These are phyloP conservation scores for Phytophthora sansomeana DNA, from an alignment of 352 stramenopile species.

Conservation along the genomic window DNA sequence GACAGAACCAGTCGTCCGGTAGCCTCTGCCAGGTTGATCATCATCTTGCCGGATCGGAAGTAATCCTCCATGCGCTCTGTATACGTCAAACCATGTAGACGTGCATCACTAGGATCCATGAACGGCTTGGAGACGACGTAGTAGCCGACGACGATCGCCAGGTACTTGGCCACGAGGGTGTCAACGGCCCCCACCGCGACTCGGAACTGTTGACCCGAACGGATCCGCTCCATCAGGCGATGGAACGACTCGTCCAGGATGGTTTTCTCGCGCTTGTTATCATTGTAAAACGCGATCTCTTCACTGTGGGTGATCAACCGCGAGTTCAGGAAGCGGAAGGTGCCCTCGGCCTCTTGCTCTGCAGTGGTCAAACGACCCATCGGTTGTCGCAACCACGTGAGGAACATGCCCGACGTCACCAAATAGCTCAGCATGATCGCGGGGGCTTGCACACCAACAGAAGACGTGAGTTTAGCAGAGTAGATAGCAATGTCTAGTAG, in stretches of 20 bases:
- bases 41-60: slow-evolving; percentile 81
- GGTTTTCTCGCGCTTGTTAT: slow-evolving; percentile 76
- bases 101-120: slow-evolving; percentile 51
- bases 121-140: slow-evolving; percentile 71
- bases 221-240: slow-evolving; percentile 59
- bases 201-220: slow-evolving; percentile 77
- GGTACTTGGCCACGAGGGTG: slow-evolving; percentile 86
- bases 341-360: slow-evolving; percentile 79
- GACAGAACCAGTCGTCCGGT: slow-evolving; percentile 87
- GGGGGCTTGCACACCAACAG: slow-evolving; percentile 70
- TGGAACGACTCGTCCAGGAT: slow-evolving; percentile 72
- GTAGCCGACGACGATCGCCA: slow-evolving; percentile 83
- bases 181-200: slow-evolving; percentile 80
- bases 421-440: slow-evolving; percentile 72
- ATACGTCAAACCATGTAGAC: slow-evolving; percentile 55
- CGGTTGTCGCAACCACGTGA: slow-evolving; percentile 65
- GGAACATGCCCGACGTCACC: slow-evolving; percentile 61
- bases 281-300: slow-evolving; percentile 91
- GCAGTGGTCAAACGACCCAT: slow-evolving; percentile 76
- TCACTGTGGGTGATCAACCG: slow-evolving; percentile 85
- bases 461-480: slow-evolving; percentile 61
- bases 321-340: slow-evolving; percentile 86
- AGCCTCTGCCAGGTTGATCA: slow-evolving; percentile 81
- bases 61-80: slow-evolving; percentile 80
- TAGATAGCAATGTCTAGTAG: slow-evolving; percentile 84